A percentile compares a stretch with the other conserved stretches of the same genome.
phyloP scores from a whole-genome alignment of 1,284 basidiomycete genomes.

The Pholiota adiposa region DNA sequence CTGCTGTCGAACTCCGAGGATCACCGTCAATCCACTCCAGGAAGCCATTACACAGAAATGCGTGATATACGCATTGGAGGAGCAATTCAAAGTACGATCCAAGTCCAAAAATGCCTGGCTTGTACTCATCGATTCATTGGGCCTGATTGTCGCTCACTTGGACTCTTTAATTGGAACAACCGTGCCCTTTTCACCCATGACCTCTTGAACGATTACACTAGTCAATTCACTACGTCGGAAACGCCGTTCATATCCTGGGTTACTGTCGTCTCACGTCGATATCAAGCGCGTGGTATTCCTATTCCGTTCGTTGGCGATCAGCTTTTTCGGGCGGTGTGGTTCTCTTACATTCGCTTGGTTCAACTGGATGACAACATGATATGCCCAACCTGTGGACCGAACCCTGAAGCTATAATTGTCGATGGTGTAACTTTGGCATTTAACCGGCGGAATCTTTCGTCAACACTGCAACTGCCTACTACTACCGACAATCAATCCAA shows the following conservation, averaged over 20 bases:
- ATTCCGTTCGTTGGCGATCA: neutral
- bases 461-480: constrained; percentile 9
- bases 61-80: constrained; percentile 16
- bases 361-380: constrained; percentile 25
- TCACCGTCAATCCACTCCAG: neutral
- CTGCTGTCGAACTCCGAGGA: constrained; percentile 4
- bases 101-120: constrained; percentile 15
- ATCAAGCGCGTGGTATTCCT: neutral
- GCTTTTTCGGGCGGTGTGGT: neutral
- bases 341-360: constrained; percentile 15
- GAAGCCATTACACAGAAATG: neutral
- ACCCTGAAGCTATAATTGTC: constrained; percentile 26
- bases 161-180: constrained; percentile 38
- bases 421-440: constrained; percentile 31
- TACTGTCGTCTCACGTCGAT: neutral
- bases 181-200: constrained; percentile 29
- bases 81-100: constrained; percentile 1
- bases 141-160: constrained; percentile 30
- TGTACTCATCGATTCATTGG: constrained; percentile 26
- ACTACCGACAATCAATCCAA: neutral
- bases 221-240: constrained; percentile 31
- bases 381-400: constrained; percentile 25
- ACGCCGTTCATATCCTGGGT: constrained; percentile 25
- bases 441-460: constrained; percentile 18
- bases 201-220: constrained; percentile 35